phyloP scores from a whole-genome alignment of 768 basidiomycete species.

The Mycena epipterygia region DNA sequence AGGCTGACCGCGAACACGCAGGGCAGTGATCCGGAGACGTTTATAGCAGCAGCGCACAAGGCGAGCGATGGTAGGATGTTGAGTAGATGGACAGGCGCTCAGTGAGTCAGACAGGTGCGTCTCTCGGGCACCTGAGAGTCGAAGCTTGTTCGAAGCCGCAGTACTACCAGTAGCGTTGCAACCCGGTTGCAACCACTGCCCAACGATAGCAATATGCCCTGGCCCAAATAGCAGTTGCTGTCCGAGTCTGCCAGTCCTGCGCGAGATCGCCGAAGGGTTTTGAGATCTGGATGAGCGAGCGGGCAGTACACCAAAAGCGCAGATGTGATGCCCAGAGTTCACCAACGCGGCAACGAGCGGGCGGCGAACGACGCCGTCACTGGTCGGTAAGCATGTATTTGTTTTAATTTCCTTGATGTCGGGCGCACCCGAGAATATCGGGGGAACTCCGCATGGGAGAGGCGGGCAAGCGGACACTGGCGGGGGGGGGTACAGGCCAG shows the following conservation, averaged over 20 bases:
- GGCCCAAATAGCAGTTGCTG: not conserved
- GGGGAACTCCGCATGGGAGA: no score
- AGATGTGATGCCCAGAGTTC: not conserved
- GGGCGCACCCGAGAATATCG: no score
- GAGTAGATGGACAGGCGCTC: not conserved
- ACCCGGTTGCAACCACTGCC: not conserved
- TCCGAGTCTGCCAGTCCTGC: not conserved
- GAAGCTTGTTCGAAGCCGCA: conserved; percentile 7
- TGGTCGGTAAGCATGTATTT: no score
- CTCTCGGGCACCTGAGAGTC: no score
- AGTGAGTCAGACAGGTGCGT: not conserved
- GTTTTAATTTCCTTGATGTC: no score
- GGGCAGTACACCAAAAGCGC: not conserved
- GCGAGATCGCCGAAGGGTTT: conserved; percentile 10
- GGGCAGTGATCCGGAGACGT: not conserved
- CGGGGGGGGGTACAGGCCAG: no score
- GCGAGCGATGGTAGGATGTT: conserved; percentile 6
- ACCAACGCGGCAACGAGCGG: not conserved
- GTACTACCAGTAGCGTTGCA: conserved; percentile 4
- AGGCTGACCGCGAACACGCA: not conserved
- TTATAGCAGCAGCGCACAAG: not conserved
- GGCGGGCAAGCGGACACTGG: not conserved
- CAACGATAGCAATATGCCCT: not conserved
- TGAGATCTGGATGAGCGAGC: not conserved
- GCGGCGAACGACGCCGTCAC: conserved; percentile 1